Percentiles rank a stretch among this genome's conserved stretches.
Conservation (phyloP, 2,329 filamentous ascomycete species). For the Alternaria sp. region DNA sequence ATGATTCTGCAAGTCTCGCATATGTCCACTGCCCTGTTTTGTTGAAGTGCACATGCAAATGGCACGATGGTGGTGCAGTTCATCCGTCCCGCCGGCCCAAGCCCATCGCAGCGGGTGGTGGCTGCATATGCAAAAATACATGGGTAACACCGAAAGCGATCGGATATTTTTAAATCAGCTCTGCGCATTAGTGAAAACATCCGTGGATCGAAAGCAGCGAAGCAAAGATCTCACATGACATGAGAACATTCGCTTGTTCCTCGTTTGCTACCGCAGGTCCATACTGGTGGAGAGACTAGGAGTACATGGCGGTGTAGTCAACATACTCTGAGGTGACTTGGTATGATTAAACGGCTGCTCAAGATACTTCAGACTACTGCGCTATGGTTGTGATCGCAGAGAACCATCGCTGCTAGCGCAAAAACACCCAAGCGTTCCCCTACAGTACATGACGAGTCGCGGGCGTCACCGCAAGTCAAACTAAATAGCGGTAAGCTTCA, state of each 20-base stretch:
- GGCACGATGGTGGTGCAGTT: not conserved
- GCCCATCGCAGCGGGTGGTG: not conserved
- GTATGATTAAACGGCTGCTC: not conserved
- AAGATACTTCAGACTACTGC: not conserved
- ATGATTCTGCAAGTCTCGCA: not conserved
- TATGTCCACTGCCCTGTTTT: not conserved
- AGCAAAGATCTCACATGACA: not conserved
- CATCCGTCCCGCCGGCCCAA: not conserved
- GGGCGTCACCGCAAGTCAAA: not conserved
- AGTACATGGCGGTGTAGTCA: not conserved
- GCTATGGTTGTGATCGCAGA: not conserved
- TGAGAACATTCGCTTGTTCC: not conserved
- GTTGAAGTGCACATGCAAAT: not conserved
- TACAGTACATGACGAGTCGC: not conserved
- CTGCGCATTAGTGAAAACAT: not conserved
- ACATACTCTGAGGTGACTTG: not conserved
- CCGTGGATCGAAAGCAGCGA: not conserved
- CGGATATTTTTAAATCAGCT: not conserved
- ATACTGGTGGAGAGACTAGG: not conserved
- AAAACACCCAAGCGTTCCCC: not conserved
- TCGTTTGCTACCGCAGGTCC: not conserved
- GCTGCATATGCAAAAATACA: not conserved
- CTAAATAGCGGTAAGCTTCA: not conserved
- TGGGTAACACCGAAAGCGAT: not conserved
- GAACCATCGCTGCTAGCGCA: not conserved